Base-by-base conservation (phyloP, 805 yeast species). In the Phaffomyces thermotolerans region DNA sequence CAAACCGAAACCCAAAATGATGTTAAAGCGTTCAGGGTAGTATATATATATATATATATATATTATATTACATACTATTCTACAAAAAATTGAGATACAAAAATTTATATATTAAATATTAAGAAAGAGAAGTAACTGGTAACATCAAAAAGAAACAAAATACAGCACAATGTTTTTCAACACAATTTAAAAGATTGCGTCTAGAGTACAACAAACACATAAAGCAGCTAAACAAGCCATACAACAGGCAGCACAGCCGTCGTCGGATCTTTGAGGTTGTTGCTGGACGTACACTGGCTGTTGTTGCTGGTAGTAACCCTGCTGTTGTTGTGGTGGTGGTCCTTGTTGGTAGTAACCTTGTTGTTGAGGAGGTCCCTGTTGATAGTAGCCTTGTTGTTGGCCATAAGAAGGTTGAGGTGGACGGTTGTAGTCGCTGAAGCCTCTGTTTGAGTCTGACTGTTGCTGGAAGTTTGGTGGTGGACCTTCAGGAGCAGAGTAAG, bases 271-370 rank as follows among this genome's bases (percentile, higher is more conserved):
- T 32, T 39, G 34, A 30, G 60, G 68, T 8, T 69, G 72, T 40
- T 72, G 79, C 51, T 75, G 80, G 20, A 73, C 78, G 41, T 74
- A 74, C 10, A 73, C 66, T 0, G 79, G 78, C 51, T 73, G 78
- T 42, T 64, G 77, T 48, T 68, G 75, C 40, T 67, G 59, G 66
- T 71, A 59, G 67, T 65, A 52, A 64, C 63, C 63, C 58, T 72
- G 50, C 69, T 72, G 63, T 59, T 72, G 50, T 69, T 72, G 63
- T 36, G 39, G 33, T 36, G 52, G 33, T 8, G 41, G 20, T 17
- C 35, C 33, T n/a, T 30, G 33, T 18, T 33, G 35, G 35, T 33
- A 17, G 8, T 33, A 33, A 4, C 35, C 35, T 14, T 38, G 42
- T 34, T 41, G 51, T 29, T 27, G 44, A 12, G 47, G 64, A 34